Conservation (phyloP, 75 land plant species). For the Sequoiadendron giganteum region DNA sequence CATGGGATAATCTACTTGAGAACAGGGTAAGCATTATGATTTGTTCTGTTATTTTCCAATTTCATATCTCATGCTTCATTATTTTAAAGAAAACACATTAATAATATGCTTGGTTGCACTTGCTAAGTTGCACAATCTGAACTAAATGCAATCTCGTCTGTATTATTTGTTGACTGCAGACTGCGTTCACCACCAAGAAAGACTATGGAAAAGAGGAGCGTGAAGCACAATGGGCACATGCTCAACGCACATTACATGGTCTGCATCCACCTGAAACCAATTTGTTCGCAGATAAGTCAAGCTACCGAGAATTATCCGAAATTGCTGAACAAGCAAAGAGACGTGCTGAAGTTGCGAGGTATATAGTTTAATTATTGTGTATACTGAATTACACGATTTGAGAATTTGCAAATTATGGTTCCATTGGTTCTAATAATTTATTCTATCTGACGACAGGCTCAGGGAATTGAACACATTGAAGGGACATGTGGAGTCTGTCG, state of each 20-base stretch:
- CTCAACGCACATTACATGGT: conserved; percentile 84
- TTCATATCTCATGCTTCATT: not conserved
- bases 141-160: not conserved
- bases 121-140: not conserved
- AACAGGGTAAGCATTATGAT: conserved; percentile 23
- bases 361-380: not conserved
- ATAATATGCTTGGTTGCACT: not conserved
- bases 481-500: conserved; percentile 71
- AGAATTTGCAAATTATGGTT: not conserved
- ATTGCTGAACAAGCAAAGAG: conserved; percentile 96
- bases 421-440: not conserved
- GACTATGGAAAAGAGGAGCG: conserved; percentile 84
- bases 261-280: conserved; percentile 66
- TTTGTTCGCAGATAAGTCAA: conserved; percentile 45
- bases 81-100: no score
- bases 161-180: conserved; percentile 24
- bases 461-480: conserved; percentile 67
- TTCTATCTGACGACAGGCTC: conserved; percentile 31
- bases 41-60: not conserved
- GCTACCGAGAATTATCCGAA: conserved; percentile 71
- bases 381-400: not conserved
- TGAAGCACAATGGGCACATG: conserved; percentile 84
- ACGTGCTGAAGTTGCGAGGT: conserved; percentile 92
- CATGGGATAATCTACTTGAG: conserved; percentile 48
- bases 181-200: conserved; percentile 83